Conservation (phyloP, 371 early-diverging fungal species). For the Mortierella sp. region DNA sequence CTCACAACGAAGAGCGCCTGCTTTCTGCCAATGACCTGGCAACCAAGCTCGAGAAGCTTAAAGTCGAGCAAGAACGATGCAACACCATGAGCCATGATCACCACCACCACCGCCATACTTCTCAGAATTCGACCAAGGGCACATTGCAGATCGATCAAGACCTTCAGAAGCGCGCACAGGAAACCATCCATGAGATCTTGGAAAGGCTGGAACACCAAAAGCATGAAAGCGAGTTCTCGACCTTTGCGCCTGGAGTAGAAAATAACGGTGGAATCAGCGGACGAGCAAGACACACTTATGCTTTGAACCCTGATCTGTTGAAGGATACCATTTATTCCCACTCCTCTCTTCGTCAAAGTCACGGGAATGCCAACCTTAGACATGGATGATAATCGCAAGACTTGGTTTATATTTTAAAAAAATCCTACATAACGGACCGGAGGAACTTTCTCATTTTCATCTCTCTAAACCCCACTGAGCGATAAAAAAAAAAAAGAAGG, state of each 20-base stretch:
- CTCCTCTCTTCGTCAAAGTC: constrained; percentile 26
- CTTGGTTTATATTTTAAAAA: too few species aligned
- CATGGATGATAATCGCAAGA: constrained; percentile 14
- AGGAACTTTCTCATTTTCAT: too few species aligned
- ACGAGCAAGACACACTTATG: constrained; percentile 22
- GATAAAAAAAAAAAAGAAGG: too few species aligned
- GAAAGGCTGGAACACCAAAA: constrained; percentile 21
- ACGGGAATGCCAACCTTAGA: constrained; percentile 43
- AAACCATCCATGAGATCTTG: constrained; percentile 30
- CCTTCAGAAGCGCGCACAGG: constrained; percentile 29
- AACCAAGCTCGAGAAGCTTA: constrained; percentile 15
- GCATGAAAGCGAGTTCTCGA: constrained; percentile 1
- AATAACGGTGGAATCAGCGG: constrained; percentile 12
- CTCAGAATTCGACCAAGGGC: neutral
- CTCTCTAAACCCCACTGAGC: too few species aligned
- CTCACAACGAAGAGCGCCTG: constrained; percentile 1
- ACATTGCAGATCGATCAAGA: constrained; percentile 10
- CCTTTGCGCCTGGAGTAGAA: constrained; percentile 17
- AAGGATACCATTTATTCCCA: neutral
- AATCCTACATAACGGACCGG: too few species aligned
- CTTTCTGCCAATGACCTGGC: constrained; percentile 20
- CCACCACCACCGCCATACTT: neutral
- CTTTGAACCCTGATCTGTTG: constrained; percentile 22
- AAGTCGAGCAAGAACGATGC: neutral
- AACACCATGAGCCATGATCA: neutral